Evolutionary conservation across 129 eudicot genomes (phyloP).

Genomic region (Flaveria brownii): DNA sequence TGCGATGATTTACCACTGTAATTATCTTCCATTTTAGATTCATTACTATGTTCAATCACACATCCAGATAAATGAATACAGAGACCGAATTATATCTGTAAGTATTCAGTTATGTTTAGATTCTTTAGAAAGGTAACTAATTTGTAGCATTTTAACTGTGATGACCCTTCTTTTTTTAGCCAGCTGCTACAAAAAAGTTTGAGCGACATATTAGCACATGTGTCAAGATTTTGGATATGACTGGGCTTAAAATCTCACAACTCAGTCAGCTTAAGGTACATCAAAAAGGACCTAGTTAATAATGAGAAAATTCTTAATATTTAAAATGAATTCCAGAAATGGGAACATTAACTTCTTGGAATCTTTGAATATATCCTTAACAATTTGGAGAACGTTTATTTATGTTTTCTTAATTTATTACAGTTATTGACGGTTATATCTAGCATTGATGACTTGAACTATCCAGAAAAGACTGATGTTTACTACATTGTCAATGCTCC

Average conservation of each 20-base stretch:
- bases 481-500: slow-evolving; percentile 95
- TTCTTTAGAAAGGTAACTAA: slow-evolving; percentile 1
- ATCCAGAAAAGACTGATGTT: slow-evolving; percentile 92
- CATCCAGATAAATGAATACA: slow-evolving; percentile 91
- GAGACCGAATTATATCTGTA: slow-evolving; percentile 91
- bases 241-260: slow-evolving; percentile 86
- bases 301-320: slow-evolving; percentile 3
- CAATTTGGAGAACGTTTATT: neutral
- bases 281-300: neutral
- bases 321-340: slow-evolving; percentile 5
- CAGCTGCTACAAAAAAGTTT: slow-evolving; percentile 62
- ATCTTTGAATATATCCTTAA: neutral
- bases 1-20: neutral
- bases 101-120: slow-evolving; percentile 26
- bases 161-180: slow-evolving; percentile 41
- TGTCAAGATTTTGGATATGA: slow-evolving; percentile 86
- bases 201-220: slow-evolving; percentile 79
- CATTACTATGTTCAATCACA: slow-evolving; percentile 96
- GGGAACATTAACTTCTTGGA: neutral
- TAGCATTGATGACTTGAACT: slow-evolving; percentile 90
- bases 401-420: slow-evolving; percentile 21
- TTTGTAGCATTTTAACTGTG: neutral
- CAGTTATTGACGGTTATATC: slow-evolving; percentile 93
- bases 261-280: slow-evolving; percentile 82
- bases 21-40: slow-evolving; percentile 45